Base-by-base conservation (phyloP, 495 filamentous ascomycete genomes). In the Penicillium tannophilum region DNA sequence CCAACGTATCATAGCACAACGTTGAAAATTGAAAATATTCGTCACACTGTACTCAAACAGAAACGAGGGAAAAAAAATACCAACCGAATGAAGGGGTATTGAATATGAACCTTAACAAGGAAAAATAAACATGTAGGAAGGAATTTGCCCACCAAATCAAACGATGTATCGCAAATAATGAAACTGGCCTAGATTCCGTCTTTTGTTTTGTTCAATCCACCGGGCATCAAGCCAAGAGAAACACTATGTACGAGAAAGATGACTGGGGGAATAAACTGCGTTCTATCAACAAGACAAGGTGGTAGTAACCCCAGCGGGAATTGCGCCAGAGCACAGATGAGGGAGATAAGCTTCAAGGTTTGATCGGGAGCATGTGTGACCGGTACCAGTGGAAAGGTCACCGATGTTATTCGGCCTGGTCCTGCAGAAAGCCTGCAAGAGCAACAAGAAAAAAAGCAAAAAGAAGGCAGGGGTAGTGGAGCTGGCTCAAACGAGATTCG, bases 71-170 rank as follows among this genome's bases (percentile, higher is more conserved):
- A 65, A 58, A 67, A 14, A 23, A 2, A 64, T 71, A 74, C 68
- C 67, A 71, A 55, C 68, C 69, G 65, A 60, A 57, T 65, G 54
- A 59, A 69, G 55, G 64, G 73, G 73, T 76, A 76, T 76, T 76
- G 62, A 48, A 54, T 58, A 64, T 49, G 10, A 52, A 57, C 42
- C 23, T 39, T 26, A 50, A 55, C 23, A 23, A 51, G 41, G 39
- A 47, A 56, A 46, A 17, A 59, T 45, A 44, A 55, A 56, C 43
- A 54, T 23, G 45, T 41, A 60, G 14, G 19, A 31, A 36, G 39
- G 28, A 58, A 33, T 33, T 6, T 20, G 19, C 16, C 28, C 44
- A 36, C 33, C 10, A 61, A 52, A 56, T 42, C 49, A 61, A 58
- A 55, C 36, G 41, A 58, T 57, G 47, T 56, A 60, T 65, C 62